Conservation (phyloP, 2,329 filamentous ascomycete species). For the Chaetomium olivaceum region DNA sequence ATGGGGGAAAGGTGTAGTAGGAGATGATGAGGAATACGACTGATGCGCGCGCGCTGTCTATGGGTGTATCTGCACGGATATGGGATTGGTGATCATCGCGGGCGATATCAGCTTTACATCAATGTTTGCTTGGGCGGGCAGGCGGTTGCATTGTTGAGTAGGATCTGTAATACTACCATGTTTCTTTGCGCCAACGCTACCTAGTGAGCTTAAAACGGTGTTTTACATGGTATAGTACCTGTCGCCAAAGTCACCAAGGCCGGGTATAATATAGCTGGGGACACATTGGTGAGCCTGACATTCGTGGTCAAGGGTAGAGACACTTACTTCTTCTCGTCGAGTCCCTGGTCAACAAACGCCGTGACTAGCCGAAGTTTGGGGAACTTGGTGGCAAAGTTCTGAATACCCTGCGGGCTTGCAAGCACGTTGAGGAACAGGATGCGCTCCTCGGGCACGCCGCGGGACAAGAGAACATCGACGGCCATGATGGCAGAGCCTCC, state of each 20-base stretch:
- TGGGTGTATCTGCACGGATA: conserved; percentile 10
- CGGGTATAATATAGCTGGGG: conserved; percentile 86
- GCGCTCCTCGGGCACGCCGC: conserved; percentile 89
- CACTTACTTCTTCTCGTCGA: conserved; percentile 89
- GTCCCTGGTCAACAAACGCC: conserved; percentile 88
- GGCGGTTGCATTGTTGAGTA: not conserved
- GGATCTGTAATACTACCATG: conserved; percentile 12
- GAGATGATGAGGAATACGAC: conserved; percentile 57
- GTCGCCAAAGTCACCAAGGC: conserved; percentile 93
- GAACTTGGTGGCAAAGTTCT: conserved; percentile 85
- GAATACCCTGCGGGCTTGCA: conserved; percentile 90
- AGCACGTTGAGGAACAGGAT: conserved; percentile 97
- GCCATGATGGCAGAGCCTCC: conserved; percentile 97
- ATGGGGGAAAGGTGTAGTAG: conserved; percentile 55
- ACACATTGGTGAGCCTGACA: conserved; percentile 40
- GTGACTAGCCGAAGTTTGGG: conserved; percentile 90
- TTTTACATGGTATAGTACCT: conserved; percentile 85
- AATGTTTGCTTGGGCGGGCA: not conserved
- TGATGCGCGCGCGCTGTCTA: conserved; percentile 37
- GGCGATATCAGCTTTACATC: conserved; percentile 19
- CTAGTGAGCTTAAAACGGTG: not conserved
- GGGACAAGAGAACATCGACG: conserved; percentile 84
- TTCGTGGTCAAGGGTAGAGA: not conserved
- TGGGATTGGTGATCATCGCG: conserved; percentile 8
- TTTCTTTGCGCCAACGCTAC: conserved; percentile 11